Evolutionary conservation across 2,329 filamentous ascomycete species (phyloP).

Genomic region (Colletotrichum eleusines): DNA sequence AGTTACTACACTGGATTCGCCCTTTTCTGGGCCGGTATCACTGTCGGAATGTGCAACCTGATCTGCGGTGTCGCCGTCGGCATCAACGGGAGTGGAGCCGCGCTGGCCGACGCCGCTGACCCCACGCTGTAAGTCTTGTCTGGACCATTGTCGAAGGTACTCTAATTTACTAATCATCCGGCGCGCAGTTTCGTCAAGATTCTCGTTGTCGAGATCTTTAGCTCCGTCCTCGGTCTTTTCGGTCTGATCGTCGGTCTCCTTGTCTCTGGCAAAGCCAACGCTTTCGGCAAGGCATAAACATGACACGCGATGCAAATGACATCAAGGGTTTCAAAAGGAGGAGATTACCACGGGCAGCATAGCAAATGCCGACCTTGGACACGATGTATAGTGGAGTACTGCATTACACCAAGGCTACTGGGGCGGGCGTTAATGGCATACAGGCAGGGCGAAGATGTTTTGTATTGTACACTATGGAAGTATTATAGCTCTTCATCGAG

Average conservation of each 20-base stretch:
- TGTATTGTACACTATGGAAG: constrained; percentile 42
- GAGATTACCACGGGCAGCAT: constrained; percentile 23
- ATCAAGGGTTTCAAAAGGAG: constrained; percentile 12
- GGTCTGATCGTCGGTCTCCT: constrained; percentile 95
- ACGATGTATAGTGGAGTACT: constrained; percentile 40
- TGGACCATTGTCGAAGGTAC: not conserved
- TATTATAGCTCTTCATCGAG: constrained; percentile 40
- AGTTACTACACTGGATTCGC: constrained; percentile 96
- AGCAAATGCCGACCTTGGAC: constrained; percentile 29
- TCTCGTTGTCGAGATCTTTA: constrained; percentile 99
- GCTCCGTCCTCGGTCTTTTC: constrained; percentile 95
- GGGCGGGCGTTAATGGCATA: constrained; percentile 44
- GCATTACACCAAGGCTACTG: constrained; percentile 43
- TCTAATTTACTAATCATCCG: constrained; percentile 45
- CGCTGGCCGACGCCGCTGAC: constrained; percentile 95
- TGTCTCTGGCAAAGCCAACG: constrained; percentile 83
- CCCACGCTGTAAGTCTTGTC: constrained; percentile 80
- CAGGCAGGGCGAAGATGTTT: constrained; percentile 42
- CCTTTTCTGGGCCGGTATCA: constrained; percentile 94
- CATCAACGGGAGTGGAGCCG: constrained; percentile 97
- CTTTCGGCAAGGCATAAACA: constrained; percentile 67
- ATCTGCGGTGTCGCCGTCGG: constrained; percentile 96
- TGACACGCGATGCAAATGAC: constrained; percentile 1
- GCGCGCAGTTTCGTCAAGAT: constrained; percentile 91
- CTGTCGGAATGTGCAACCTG: constrained; percentile 95